Conservation (phyloP, 208 protist genomes). For the Trypanosomatidae sp. region DNA sequence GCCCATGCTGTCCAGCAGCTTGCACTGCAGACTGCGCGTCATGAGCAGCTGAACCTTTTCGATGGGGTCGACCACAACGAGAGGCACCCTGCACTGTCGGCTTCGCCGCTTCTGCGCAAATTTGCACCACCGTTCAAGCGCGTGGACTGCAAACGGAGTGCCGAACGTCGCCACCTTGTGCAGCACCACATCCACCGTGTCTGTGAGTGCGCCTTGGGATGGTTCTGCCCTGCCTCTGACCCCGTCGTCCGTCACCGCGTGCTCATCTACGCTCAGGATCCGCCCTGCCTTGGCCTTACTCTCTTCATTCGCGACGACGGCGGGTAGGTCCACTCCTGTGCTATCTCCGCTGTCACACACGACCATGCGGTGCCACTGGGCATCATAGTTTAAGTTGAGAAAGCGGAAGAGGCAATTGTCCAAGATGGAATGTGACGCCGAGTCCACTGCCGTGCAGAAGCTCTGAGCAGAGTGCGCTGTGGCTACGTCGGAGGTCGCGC, state of each 20-base stretch:
- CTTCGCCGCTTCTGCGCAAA: slow-evolving; percentile 17
- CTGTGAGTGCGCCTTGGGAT: slow-evolving; percentile 3
- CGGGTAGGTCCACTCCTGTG: slow-evolving; percentile 3
- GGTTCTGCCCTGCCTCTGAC: slow-evolving; percentile 2
- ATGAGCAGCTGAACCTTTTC: slow-evolving; percentile 52
- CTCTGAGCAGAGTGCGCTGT: neutral
- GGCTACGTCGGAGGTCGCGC: neutral
- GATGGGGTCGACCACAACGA: slow-evolving; percentile 68
- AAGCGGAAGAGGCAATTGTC: slow-evolving; percentile 36
- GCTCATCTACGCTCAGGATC: neutral
- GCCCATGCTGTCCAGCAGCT: slow-evolving; percentile 39
- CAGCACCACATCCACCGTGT: slow-evolving; percentile 65
- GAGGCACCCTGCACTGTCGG: slow-evolving; percentile 21
- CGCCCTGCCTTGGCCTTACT: neutral
- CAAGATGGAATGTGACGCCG: neutral
- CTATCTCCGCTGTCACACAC: slow-evolving; percentile 15
- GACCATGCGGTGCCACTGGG: slow-evolving; percentile 32
- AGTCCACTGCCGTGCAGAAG: neutral
- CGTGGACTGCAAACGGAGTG: slow-evolving; percentile 28
- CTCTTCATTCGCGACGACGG: too few relatives aligned
- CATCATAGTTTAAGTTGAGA: slow-evolving; percentile 60
- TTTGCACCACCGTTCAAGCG: slow-evolving; percentile 52
- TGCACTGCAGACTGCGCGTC: slow-evolving; percentile 47
- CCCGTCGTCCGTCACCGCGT: neutral
- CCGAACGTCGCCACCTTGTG: slow-evolving; percentile 81